phyloP scores from a whole-genome alignment of 345 rosid species.

The Eucalyptus marginata region DNA sequence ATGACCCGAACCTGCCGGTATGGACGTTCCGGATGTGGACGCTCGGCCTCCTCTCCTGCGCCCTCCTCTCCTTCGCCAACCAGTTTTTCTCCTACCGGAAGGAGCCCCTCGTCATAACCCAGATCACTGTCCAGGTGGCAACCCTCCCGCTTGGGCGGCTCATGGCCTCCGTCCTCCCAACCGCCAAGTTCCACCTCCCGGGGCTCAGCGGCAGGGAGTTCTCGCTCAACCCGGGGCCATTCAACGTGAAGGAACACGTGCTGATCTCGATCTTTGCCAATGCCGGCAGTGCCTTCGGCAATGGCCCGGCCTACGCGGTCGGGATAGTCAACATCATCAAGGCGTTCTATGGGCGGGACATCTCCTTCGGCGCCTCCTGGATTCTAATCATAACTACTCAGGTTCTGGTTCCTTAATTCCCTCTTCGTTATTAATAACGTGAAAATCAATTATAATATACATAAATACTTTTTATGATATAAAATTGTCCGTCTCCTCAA shows the following conservation, averaged over 20 bases:
- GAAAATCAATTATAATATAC: not conserved
- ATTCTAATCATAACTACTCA: slow-evolving; percentile 3
- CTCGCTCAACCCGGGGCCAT: slow-evolving; percentile 2
- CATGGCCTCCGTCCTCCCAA: not conserved
- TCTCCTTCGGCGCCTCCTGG: not conserved
- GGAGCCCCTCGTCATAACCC: slow-evolving; percentile 2
- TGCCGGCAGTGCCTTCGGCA: slow-evolving; percentile 1
- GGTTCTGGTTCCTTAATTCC: not conserved
- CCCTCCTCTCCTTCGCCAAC: slow-evolving; percentile 8
- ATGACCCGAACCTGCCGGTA: slow-evolving; percentile 57
- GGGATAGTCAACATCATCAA: slow-evolving; percentile 3
- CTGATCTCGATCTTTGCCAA: slow-evolving; percentile 4
- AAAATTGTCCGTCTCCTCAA: not conserved
- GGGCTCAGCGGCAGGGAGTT: not conserved
- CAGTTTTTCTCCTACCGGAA: slow-evolving; percentile 3
- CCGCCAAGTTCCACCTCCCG: not conserved
- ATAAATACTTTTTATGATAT: not conserved
- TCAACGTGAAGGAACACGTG: slow-evolving; percentile 6
- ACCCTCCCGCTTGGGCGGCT: slow-evolving; percentile 6
- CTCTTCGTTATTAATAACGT: not conserved
- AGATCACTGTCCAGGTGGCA: slow-evolving; percentile 1
- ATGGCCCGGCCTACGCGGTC: not conserved
- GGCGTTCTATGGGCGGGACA: slow-evolving; percentile 1
- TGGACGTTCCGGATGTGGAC: slow-evolving; percentile 39
- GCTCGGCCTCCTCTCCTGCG: slow-evolving; percentile 3